These are phyloP conservation scores for Protomyces inouyei DNA, from an alignment of 1,139 yeast species.

Conservation along the genomic window DNA sequence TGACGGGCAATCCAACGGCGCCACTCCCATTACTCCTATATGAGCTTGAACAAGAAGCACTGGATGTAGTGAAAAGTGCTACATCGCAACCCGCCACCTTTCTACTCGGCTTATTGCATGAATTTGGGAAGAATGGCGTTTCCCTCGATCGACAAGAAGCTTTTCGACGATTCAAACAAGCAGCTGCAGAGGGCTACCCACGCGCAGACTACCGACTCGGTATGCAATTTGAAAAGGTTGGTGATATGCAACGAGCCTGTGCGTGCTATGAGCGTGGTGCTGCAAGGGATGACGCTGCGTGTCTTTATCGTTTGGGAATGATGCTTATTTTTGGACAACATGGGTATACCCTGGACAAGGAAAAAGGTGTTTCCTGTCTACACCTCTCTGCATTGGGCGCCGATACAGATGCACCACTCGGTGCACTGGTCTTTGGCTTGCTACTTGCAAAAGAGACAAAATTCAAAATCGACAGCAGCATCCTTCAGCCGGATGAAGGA, in stretches of 20 bases:
- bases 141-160: slow-evolving; percentile 16
- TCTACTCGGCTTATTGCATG: slow-evolving; percentile 7
- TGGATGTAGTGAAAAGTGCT: not conserved
- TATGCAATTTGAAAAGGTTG: slow-evolving; percentile 36
- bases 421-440: slow-evolving; percentile 41
- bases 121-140: slow-evolving; percentile 8
- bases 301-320: slow-evolving; percentile 41
- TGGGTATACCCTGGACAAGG: slow-evolving; percentile 35
- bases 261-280: slow-evolving; percentile 40
- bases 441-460: slow-evolving; percentile 40
- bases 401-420: slow-evolving; percentile 43
- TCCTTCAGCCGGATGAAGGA: slow-evolving; percentile 31
- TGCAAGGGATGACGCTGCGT: slow-evolving; percentile 39
- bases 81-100: slow-evolving; percentile 3
- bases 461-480: slow-evolving; percentile 29
- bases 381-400: slow-evolving; percentile 37
- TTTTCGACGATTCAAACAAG: slow-evolving; percentile 9
- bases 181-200: slow-evolving; percentile 11
- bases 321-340: slow-evolving; percentile 41
- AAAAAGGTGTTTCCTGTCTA: slow-evolving; percentile 37
- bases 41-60: slow-evolving; percentile 16
- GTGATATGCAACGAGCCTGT: slow-evolving; percentile 36
- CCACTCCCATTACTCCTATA: not conserved
- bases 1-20: not conserved
- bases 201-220: slow-evolving; percentile 27